Base-by-base conservation (phyloP, 495 filamentous ascomycete species). In the Sabuloglossum arenarium region DNA sequence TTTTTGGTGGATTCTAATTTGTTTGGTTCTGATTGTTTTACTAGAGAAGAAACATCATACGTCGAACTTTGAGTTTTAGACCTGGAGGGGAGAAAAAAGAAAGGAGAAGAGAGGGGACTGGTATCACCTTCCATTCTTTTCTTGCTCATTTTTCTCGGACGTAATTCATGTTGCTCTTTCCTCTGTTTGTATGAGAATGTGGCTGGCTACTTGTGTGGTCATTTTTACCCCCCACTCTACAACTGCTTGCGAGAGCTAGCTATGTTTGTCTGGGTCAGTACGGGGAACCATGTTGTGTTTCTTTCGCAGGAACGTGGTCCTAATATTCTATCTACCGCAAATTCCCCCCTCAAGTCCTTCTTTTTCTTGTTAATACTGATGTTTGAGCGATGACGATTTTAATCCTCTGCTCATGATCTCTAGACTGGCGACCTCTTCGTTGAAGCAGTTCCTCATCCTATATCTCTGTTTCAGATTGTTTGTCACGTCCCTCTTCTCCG, bases 1-100 rank as follows among this genome's bases (percentile, higher is more conserved):
- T 96, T 70, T 77, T 98, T 66, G 75, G 79, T 55, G 78, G 75
- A 39, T 84, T 80, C 59, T 85, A 68, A 75, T 29, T 19, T 29
- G 21, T 21, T n/a, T 43, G 12, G 3, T 43, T 43, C 21, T 43
- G 39, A 21, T 43, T 43, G 39, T 43, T 43, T 43, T 43, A 43
- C n/a, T 23, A 19, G 39, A 37, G 16, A 43, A n/a, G 21, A 43
- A 43, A 21, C 39, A 23, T 23, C 34, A 39, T 39, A 39, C 6
- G 6, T 6, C 16, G 14, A 39, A 12, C 12, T 25, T 49, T 24
- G 45, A 49, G 45, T 9, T 49, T 28, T 49, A 49, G 21, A 49
- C 21, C 19, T 23, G 45, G 19, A 8, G 21, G 21, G 21, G 45
- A 16, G 12, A 28, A 28, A 49, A 8, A 39, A 39, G 34, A 39